Conservation (phyloP, 2,329 filamentous ascomycete genomes). For the Scorias spongiosa region DNA sequence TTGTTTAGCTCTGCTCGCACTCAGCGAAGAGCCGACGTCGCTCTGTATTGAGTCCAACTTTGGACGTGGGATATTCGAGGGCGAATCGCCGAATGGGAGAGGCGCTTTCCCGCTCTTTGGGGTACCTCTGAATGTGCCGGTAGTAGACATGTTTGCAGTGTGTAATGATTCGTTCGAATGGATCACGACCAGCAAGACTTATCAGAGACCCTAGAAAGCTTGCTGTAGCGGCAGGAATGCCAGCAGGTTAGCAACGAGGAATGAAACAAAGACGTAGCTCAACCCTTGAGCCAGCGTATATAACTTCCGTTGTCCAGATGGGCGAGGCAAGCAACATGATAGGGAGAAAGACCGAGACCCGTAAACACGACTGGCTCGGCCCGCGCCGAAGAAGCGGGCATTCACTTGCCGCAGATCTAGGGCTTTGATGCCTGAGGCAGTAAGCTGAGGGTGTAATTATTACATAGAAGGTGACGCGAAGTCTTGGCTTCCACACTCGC, state of each 20-base stretch:
- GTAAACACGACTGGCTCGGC: background rate
- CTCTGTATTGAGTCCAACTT: conserved; percentile 43
- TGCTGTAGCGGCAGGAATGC: background rate
- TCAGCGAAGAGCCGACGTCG: conserved; percentile 58
- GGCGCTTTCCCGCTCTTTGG: conserved; percentile 40
- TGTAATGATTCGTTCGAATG: no score
- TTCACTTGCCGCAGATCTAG: background rate
- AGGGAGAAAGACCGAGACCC: background rate
- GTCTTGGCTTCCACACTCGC: background rate
- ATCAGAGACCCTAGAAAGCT: conserved; percentile 2
- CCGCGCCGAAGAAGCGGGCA: background rate
- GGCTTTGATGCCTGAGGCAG: background rate
- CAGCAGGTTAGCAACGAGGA: no score
- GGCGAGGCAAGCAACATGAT: no score
- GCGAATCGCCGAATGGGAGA: conserved; percentile 34
- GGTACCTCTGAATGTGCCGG: conserved; percentile 54
- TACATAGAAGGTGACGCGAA: background rate
- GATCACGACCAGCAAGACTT: no score
- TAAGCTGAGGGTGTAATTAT: background rate
- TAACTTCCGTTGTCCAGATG: no score
- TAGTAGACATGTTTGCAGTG: conserved; percentile 38
- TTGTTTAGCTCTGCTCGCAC: conserved; percentile 90
- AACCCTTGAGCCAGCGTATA: no score
- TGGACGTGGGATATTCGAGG: conserved; percentile 58
- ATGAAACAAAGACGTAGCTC: no score